These are phyloP conservation scores for Hapsidospora chrysogenum DNA, from an alignment of 495 filamentous ascomycete species.

Conservation along the genomic window DNA sequence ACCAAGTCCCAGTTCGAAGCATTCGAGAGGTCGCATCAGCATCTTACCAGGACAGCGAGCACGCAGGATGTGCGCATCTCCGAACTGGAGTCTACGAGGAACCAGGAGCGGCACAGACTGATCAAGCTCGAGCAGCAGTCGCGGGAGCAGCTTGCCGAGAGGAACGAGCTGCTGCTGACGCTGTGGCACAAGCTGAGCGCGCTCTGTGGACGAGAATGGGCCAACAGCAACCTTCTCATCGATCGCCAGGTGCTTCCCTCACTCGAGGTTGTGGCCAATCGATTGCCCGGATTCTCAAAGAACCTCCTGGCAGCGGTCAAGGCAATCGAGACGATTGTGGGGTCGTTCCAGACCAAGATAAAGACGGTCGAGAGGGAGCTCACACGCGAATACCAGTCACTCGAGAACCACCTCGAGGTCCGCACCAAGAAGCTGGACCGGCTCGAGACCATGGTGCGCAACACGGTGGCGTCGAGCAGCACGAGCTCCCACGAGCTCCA, in stretches of 20 bases:
- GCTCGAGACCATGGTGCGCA: constrained; percentile 57
- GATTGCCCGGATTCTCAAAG: constrained; percentile 71
- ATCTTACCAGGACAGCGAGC: constrained; percentile 62
- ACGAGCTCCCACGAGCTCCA: constrained; percentile 17
- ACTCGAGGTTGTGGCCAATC: constrained; percentile 62
- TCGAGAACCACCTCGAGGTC: constrained; percentile 64
- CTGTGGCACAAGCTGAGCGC: constrained; percentile 77
- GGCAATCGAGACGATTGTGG: constrained; percentile 65
- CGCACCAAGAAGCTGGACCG: constrained; percentile 78
- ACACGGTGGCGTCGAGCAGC: constrained; percentile 25
- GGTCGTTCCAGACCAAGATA: constrained; percentile 65
- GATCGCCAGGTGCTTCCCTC: constrained; percentile 67
- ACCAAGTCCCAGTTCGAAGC: constrained; percentile 79
- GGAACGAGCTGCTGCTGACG: constrained; percentile 69
- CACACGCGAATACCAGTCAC: constrained; percentile 72
- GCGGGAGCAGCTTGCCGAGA: constrained; percentile 74
- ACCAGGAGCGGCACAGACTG: constrained; percentile 57
- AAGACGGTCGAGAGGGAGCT: constrained; percentile 74
- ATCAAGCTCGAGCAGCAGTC: constrained; percentile 56
- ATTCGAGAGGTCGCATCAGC: constrained; percentile 70
- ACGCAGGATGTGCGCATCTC: constrained; percentile 69
- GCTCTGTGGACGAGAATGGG: constrained; percentile 85
- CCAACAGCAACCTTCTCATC: constrained; percentile 73
- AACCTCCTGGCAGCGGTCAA: constrained; percentile 79
- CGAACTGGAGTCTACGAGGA: constrained; percentile 63